Conservation (phyloP, 176 grass and related monocot genomes). For the Puya raimondii region DNA sequence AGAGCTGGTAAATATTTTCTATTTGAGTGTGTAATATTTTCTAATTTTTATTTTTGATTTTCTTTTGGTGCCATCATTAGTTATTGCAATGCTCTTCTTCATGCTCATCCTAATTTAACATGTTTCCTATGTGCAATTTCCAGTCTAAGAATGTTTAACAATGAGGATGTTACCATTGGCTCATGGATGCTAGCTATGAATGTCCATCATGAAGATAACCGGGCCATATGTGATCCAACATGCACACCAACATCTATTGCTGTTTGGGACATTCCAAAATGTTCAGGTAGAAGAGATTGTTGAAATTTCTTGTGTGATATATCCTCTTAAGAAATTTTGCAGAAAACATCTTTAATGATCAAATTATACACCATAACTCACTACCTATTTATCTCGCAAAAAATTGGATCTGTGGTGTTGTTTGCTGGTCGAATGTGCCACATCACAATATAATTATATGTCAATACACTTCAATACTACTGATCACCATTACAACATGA, state of each 20-base stretch:
- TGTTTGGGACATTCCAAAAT: conserved; percentile 31
- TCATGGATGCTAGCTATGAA: conserved; percentile 58
- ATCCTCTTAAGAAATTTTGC: not conserved
- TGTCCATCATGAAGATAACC: conserved; percentile 40
- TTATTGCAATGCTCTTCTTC: not conserved
- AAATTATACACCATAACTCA: not conserved
- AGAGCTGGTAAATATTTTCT: too few relatives aligned
- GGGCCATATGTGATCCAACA: conserved; percentile 30
- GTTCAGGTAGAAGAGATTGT: conserved; percentile 29
- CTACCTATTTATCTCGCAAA: too few relatives aligned
- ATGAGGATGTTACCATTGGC: conserved; percentile 55
- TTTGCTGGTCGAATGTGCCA: too few relatives aligned
- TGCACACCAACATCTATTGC: conserved; percentile 37
- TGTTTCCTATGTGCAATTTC: conserved; percentile 13
- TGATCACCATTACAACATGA: too few relatives aligned
- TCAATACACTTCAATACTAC: too few relatives aligned
- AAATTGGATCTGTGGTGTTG: too few relatives aligned
- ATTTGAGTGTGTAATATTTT: too few relatives aligned
- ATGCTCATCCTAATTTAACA: not conserved
- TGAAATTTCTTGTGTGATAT: not conserved
- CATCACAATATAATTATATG: too few relatives aligned
- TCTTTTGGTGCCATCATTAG: not conserved
- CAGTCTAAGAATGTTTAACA: conserved; percentile 94
- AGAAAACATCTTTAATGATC: not conserved
- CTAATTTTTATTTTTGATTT: too few relatives aligned